Evolutionary conservation across 257 asterid genomes (phyloP), one percentile per base, ranked within the genome.

Genomic region (Thymus quinquecostatus): DNA sequence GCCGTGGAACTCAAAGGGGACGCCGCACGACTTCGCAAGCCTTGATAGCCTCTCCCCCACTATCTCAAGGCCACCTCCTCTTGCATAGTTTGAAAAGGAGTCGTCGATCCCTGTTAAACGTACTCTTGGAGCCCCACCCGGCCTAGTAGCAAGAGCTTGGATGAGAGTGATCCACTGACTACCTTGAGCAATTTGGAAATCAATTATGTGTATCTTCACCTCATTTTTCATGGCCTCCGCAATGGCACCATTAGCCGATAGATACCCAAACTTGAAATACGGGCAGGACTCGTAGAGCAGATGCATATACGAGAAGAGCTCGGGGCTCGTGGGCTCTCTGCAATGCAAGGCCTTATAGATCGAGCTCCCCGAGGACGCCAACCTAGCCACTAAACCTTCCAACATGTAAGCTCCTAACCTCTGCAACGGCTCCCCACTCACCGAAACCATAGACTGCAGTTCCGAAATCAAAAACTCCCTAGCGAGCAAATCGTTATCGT

Each of bases 321-420:
- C 84, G 3, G 75, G 43, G 54, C 79, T 68, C 3, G 69, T 49
- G 0, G 79, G 79, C 60, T 80, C 81, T 50, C 73, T 72, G 75
- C 74, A 68, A 11, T 34, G 71, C 32, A 76, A 67, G 47, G 76
- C 53, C 56, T 73, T 80, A 10, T 68, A 80, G 13, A 80, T 80
- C 45, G 76, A 68, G 71, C 77, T 76, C 13, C 84, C 81, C 0
- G 84, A 76, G 10, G 79, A 60, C 8, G 69, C 36, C 6, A 76
- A 50, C 14, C 81, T 54, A 8, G 84, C 84, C 36, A 68, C 71
- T 57, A 80, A 63, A 5, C 84, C 84, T 43, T 80, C 84, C 11
- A 80, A 47, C 81, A 76, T 53, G 55, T 80, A 80, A 2, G 84
- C 84, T 10, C 84, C 84, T 11, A 80, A 53, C 28, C 84, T 44